phyloP scores from a whole-genome alignment of 2,329 filamentous ascomycete genomes.

The Penicillium sp. region DNA sequence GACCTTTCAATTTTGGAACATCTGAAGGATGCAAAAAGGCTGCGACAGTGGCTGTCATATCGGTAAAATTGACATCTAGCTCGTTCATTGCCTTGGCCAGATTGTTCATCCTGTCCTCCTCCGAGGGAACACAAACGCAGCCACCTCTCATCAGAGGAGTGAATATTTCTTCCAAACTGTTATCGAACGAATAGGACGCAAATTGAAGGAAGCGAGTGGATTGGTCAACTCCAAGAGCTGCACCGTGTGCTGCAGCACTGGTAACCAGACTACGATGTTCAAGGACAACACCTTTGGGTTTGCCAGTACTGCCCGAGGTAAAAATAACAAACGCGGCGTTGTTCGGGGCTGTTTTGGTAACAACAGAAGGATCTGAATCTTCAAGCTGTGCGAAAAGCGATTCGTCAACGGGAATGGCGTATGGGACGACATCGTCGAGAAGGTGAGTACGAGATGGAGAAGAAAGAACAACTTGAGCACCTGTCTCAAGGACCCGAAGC shows the following conservation, averaged over 20 bases:
- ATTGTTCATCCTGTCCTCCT: conserved; percentile 37
- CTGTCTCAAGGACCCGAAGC: conserved; percentile 9
- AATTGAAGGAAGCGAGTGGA: conserved; percentile 59
- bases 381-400: conserved; percentile 15
- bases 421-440: conserved; percentile 40
- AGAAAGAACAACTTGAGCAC: conserved; percentile 12
- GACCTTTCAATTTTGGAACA: conserved; percentile 36
- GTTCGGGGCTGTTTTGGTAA: conserved; percentile 14
- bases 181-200: conserved; percentile 55
- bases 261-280: conserved; percentile 59
- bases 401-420: conserved; percentile 31
- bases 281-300: conserved; percentile 57
- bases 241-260: conserved; percentile 26
- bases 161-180: conserved; percentile 53
- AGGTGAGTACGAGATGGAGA: conserved; percentile 23
- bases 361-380: neutral
- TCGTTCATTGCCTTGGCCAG: conserved; percentile 39
- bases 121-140: conserved; percentile 57
- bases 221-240: conserved; percentile 46
- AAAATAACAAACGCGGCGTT: conserved; percentile 58
- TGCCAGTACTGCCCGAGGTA: conserved; percentile 52
- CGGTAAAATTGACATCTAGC: conserved; percentile 52
- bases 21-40: conserved; percentile 33
- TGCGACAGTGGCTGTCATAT: conserved; percentile 60
- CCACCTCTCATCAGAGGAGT: conserved; percentile 54